Evolutionary conservation across 2,329 filamentous ascomycete genomes (phyloP), one percentile per base, ranked within the genome.

Genomic region (Curvularia lunata): DNA sequence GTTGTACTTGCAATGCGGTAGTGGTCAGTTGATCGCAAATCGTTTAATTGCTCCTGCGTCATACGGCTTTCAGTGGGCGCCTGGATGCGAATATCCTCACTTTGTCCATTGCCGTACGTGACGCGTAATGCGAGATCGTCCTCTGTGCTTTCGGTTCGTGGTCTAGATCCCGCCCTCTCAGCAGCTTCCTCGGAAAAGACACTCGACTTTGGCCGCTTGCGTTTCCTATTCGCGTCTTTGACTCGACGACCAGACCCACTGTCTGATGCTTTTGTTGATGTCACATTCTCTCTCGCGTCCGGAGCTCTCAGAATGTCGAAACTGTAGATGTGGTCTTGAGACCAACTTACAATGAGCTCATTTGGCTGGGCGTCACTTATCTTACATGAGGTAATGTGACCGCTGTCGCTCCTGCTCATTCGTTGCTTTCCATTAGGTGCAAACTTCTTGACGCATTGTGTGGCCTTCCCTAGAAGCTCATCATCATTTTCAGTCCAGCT

Each of bases 351-450:
- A 13, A 90, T 75, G 67, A 90, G 83, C 66, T 90, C 87, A 61
- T 89, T 87, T 0, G 87, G 88, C 58, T 87, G 83, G 8, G 85
- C 85, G 74, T 89, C 86, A 63, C 86, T 88, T 67, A 90, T 90
- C 74, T 89, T 90, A 75, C 86, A 88, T 16, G 87, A 86, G 2
- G 87, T 89, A 66, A 90, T 89, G 65, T 89, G 86, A 4, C 86
- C 85, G 59, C 83, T 83, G 52, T 87, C 84, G 55, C 77, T 79
- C 43, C 79, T 78, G 54, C 78, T 73, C 81, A 85, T 84, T 40
- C 75, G 77, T 62, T 77, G 78, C 72, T 85, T 82, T n/a, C 86
- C 85, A 57, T 83, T 78, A 1, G 87, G 87, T 12, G 86, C 87
- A 70, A 90, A 89, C 60, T 87, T 84, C 56, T 85, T 82, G 27